Evolutionary conservation across 495 filamentous ascomycete species (phyloP).

Genomic region (Glarea lozoyensis): DNA sequence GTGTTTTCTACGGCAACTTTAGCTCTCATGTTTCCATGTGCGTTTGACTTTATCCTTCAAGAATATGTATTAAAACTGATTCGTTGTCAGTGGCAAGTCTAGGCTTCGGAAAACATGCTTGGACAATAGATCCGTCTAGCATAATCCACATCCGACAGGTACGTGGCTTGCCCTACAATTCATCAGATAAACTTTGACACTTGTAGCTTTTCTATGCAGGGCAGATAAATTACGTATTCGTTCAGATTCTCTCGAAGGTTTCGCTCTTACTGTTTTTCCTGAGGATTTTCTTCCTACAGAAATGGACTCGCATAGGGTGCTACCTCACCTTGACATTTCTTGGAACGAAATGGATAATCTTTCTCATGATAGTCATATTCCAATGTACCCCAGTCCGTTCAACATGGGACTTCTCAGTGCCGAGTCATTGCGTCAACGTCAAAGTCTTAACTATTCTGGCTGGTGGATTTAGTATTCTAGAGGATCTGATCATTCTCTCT

Average conservation of each 20-base stretch:
- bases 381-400: slow-evolving; percentile 33
- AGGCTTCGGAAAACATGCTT: slow-evolving; percentile 14
- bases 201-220: slow-evolving; percentile 20
- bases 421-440: slow-evolving; percentile 24
- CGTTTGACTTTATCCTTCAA: not conserved
- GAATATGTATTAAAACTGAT: not conserved
- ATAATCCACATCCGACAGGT: not conserved
- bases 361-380: slow-evolving; percentile 27
- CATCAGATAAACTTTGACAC: not conserved
- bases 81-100: not conserved
- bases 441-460: slow-evolving; percentile 23
- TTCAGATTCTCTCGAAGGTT: slow-evolving; percentile 30
- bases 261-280: slow-evolving; percentile 3
- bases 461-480: slow-evolving; percentile 26
- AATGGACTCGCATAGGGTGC: not conserved
- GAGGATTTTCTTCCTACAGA: not conserved
- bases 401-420: slow-evolving; percentile 20
- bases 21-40: not conserved
- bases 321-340: not conserved
- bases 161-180: not conserved
- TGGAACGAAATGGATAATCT: slow-evolving; percentile 18
- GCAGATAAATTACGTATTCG: slow-evolving; percentile 30
- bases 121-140: slow-evolving; percentile 9
- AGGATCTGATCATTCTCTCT: slow-evolving; percentile 29
- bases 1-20: not conserved